A percentile compares a stretch with the other conserved stretches of the same genome.
phyloP scores from a whole-genome alignment of 108 stramenopile species.

The Seminavis robusta region DNA sequence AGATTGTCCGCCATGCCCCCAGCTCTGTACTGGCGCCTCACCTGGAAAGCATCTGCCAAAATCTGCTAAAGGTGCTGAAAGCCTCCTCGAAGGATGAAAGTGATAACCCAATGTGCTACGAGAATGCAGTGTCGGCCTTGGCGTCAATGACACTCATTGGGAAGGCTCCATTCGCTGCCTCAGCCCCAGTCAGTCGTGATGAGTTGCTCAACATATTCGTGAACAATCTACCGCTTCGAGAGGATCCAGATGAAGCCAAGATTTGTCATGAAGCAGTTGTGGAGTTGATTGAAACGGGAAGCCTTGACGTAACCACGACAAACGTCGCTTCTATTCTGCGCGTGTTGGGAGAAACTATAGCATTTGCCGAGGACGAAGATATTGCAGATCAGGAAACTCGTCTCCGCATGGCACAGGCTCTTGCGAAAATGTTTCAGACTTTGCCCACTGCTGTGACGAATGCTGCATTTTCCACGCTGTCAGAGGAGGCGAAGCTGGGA shows the following conservation, averaged over 20 bases:
- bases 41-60: slow-evolving; percentile 19
- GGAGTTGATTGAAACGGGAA: slow-evolving; percentile 47
- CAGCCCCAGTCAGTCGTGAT: slow-evolving; percentile 27
- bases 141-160: slow-evolving; percentile 55
- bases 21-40: slow-evolving; percentile 20
- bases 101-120: slow-evolving; percentile 31
- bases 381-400: too few species aligned
- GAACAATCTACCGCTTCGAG: slow-evolving; percentile 54
- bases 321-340: slow-evolving; percentile 16
- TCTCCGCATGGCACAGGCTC: too few species aligned
- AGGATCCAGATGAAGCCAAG: slow-evolving; percentile 74
- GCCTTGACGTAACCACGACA: slow-evolving; percentile 19
- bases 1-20: slow-evolving; percentile 68
- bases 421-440: too few species aligned
- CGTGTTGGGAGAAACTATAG: too few species aligned
- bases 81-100: slow-evolving; percentile 32
- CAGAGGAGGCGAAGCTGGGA: too few species aligned
- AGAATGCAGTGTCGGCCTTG: slow-evolving; percentile 65
- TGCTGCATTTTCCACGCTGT: too few species aligned
- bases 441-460: too few species aligned
- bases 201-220: slow-evolving; percentile 38
- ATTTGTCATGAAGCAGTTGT: slow-evolving; percentile 65
- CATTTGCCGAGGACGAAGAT: too few species aligned
- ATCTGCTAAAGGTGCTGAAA: slow-evolving; percentile 21
- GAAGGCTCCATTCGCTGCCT: slow-evolving; percentile 35